Conservation (phyloP, 192 early-diverging fungal species). For the Phycomyces blakesleeanus region DNA sequence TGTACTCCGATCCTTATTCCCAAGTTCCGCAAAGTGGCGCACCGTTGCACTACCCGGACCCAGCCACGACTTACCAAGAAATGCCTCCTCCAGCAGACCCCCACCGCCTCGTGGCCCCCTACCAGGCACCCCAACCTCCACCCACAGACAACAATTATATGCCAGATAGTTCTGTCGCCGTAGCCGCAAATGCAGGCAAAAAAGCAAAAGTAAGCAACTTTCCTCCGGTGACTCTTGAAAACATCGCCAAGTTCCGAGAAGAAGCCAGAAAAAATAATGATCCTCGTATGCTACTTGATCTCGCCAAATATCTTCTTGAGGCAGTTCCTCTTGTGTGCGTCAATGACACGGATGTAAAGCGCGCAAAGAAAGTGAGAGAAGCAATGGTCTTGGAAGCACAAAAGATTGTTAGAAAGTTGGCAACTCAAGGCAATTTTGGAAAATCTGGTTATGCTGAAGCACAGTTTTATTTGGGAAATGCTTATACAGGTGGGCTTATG, state of each 20-base stretch:
- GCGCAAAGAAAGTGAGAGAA: slow-evolving; percentile 67
- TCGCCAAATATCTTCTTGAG: slow-evolving; percentile 85
- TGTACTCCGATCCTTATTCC: no score
- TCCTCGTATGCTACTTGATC: slow-evolving; percentile 72
- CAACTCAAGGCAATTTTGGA: slow-evolving; percentile 59
- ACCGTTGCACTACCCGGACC: no score
- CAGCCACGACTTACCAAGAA: no score
- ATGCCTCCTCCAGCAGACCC: no score
- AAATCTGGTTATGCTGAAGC: slow-evolving; percentile 82
- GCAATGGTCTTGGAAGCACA: slow-evolving; percentile 74
- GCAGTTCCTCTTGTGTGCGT: slow-evolving; percentile 63
- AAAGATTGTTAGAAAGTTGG: slow-evolving; percentile 83
- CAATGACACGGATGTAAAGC: slow-evolving; percentile 65
- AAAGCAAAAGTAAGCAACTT: slow-evolving; percentile 4
- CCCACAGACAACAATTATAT: slow-evolving; percentile 2
- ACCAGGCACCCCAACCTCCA: neutral
- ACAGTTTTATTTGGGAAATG: slow-evolving; percentile 88
- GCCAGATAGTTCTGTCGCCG: slow-evolving; percentile 14
- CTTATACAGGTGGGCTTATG: slow-evolving; percentile 81
- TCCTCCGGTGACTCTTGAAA: slow-evolving; percentile 35
- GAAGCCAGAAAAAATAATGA: slow-evolving; percentile 59
- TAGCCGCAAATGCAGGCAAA: neutral
- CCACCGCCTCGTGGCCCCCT: neutral
- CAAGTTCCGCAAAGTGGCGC: no score
- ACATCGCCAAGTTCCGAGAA: slow-evolving; percentile 37